A percentile compares a stretch with the other conserved stretches of the same genome.
Conservation (phyloP, 2,329 filamentous ascomycete species). For the Fusarium circinatum region DNA sequence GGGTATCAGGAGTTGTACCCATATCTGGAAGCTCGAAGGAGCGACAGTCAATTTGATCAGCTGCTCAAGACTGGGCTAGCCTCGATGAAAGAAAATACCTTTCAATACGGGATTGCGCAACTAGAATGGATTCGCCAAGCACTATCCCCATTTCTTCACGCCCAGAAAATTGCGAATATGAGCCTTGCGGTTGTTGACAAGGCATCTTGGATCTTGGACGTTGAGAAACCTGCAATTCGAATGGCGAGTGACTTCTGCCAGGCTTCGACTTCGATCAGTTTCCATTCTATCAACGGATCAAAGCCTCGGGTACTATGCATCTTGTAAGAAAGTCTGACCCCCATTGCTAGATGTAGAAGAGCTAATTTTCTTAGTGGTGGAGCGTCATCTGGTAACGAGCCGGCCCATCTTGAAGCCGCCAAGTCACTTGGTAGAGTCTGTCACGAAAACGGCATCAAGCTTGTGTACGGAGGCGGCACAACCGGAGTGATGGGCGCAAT, state of each 20-base stretch:
- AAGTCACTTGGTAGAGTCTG: not conserved
- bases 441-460: not conserved
- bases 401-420: not conserved
- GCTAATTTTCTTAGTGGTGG: not conserved
- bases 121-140: not conserved
- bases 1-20: not conserved
- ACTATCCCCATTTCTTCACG: not conserved
- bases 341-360: not conserved
- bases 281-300: not conserved
- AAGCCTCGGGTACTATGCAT: not conserved
- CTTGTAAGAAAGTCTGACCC: not conserved
- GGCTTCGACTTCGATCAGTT: not conserved
- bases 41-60: rapidly evolving
- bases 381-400: not conserved
- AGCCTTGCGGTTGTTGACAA: not conserved
- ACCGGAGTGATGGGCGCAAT: not conserved
- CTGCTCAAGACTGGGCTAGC: not conserved
- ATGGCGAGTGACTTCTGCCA: not conserved
- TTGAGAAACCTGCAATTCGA: not conserved
- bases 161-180: not conserved
- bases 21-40: not conserved
- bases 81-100: not conserved
- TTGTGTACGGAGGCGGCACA: not conserved
- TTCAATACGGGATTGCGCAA: not conserved
- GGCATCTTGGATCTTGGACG: not conserved